Evolutionary conservation across 169 alveolate genomes (phyloP).

Genomic region (Ichthyophthirius multifiliis): DNA sequence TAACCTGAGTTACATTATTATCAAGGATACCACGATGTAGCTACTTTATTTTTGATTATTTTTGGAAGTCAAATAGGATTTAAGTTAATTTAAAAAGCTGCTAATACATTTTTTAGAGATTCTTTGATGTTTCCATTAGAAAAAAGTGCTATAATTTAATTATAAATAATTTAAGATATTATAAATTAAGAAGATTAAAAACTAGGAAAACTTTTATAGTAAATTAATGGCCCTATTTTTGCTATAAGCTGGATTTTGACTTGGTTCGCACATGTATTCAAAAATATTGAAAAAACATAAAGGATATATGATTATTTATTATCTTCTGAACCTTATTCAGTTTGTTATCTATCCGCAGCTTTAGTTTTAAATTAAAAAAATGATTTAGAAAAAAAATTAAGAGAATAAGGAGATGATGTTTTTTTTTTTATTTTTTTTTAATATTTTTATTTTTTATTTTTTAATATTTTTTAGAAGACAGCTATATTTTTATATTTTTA

Average conservation of each 20-base stretch:
- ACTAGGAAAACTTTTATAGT: neutral
- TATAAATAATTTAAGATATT: neutral
- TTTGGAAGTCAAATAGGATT: slow-evolving; percentile 38
- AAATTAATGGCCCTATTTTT: slow-evolving; percentile 41
- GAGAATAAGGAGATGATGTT: neutral
- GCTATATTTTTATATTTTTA: too few relatives aligned
- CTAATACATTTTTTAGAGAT: slow-evolving; percentile 38
- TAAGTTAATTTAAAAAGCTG: slow-evolving; percentile 25
- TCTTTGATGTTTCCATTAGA: slow-evolving; percentile 40
- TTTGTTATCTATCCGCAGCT: slow-evolving; percentile 42
- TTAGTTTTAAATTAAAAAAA: neutral
- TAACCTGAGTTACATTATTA: slow-evolving; percentile 30
- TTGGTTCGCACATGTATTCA: slow-evolving; percentile 55
- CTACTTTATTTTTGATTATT: slow-evolving; percentile 41
- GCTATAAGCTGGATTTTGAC: slow-evolving; percentile 57
- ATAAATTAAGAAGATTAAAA: neutral
- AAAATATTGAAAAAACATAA: slow-evolving; percentile 10
- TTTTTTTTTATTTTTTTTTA: neutral
- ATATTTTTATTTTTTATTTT: too few relatives aligned
- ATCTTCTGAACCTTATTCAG: slow-evolving; percentile 30
- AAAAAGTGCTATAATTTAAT: slow-evolving; percentile 26
- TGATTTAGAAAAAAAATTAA: neutral
- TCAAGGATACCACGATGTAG: slow-evolving; percentile 55
- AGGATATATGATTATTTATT: slow-evolving; percentile 40
- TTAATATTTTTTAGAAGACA: neutral